Evolutionary conservation across 345 rosid species (phyloP), one percentile per base, ranked within the genome.

Genomic region (Triadica sebifera): DNA sequence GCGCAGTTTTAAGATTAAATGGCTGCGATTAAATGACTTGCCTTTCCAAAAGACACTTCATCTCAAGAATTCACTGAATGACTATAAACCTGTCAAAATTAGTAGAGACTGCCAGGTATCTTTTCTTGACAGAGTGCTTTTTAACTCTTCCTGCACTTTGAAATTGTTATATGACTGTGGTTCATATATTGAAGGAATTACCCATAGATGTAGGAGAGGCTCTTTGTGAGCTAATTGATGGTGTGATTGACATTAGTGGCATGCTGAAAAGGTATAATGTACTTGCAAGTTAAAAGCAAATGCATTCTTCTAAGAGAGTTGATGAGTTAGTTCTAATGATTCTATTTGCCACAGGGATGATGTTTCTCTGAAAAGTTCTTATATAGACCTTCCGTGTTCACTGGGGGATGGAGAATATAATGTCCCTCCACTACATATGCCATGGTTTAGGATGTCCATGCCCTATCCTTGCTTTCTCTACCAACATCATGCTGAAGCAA

Each of bases 61-160:
- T 84, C 97, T 94, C 75, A 90, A 87, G 91, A 92, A 94, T 80
- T 96, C 97, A 67, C 77, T 94, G 82, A 94, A 92, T 84, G 96
- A 90, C 80, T 85, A 84, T 84, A 94, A 90, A 80, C 97, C 97
- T 79, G 97, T 94, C 80, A 92, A 94, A 87, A 94, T 92, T 80
- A 94, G 98, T 87, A 87, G 98, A 76, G 98, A 94, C 74, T 94
- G 98, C 65, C 97, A 92, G 98, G 98, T 94, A 67, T 73, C 79
- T 68, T n/a, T n/a, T n/a, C n/a, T n/a, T n/a, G n/a, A n/a, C n/a
- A n/a, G n/a, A n/a, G 25, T 77, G 62, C n/a, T 53, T 29, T 73
- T 51, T 39, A 63, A 47, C 72, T 65, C n/a, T 51, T 66, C 77
- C 4, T 11, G 66, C 39, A 50, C 46, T 55, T 34, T 53, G 37